A percentile compares a stretch with the other conserved stretches of the same genome.
phyloP scores from a whole-genome alignment of 208 protist genomes.

The Acanthamoeba lenticulata region DNA sequence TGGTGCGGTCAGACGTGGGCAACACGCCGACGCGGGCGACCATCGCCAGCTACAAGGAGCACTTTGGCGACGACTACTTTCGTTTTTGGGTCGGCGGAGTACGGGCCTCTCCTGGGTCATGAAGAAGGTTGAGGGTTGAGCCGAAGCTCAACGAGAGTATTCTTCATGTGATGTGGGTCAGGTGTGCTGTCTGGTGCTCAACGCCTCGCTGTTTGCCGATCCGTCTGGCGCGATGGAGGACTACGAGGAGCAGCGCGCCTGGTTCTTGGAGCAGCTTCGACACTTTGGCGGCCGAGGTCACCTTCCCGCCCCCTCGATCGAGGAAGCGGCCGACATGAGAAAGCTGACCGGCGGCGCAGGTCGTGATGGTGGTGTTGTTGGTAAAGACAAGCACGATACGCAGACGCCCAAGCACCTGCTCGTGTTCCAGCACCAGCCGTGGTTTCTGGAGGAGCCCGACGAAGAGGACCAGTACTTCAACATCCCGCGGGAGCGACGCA shows the following conservation, averaged over 20 bases:
- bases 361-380: no score
- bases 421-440: constrained; percentile 29
- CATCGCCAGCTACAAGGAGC: constrained; percentile 11
- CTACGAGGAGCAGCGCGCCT: neutral
- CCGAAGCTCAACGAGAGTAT: no score
- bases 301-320: neutral
- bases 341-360: no score
- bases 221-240: neutral
- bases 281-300: neutral
- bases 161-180: no score
- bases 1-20: neutral
- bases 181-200: neutral
- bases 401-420: neutral
- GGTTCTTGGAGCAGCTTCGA: neutral
- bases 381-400: no score
- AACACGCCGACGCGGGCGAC: neutral
- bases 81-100: constrained; percentile 6
- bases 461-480: constrained; percentile 32
- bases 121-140: no score
- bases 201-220: neutral
- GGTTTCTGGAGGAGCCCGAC: neutral
- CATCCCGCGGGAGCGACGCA: neutral
- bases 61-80: constrained; percentile 1
- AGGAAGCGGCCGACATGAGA: no score
- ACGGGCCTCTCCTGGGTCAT: no score